These are phyloP conservation scores for Lactifluus subvellereus DNA, from an alignment of 768 basidiomycete species.

Conservation along the genomic window DNA sequence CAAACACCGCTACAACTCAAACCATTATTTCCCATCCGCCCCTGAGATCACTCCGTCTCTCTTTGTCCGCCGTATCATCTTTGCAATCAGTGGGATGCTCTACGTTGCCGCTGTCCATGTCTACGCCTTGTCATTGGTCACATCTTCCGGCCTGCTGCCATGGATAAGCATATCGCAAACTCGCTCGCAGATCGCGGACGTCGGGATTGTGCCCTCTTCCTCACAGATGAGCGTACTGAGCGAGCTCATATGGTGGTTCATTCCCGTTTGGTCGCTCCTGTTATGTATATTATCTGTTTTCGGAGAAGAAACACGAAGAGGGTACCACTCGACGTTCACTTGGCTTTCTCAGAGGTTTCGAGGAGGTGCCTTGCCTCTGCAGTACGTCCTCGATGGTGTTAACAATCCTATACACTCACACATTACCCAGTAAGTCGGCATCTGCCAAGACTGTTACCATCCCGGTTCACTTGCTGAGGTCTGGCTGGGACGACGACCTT, in stretches of 20 bases:
- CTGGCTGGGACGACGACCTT: conserved; percentile 23
- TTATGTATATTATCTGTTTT: conserved; percentile 14
- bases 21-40: conserved; percentile 8
- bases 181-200: conserved; percentile 10
- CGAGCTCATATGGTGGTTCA: conserved; percentile 24
- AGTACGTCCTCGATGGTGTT: conserved; percentile 14
- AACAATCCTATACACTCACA: not conserved
- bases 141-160: conserved; percentile 15
- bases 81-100: conserved; percentile 17
- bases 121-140: conserved; percentile 10
- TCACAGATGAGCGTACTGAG: conserved; percentile 2
- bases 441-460: conserved; percentile 2
- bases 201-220: conserved; percentile 8
- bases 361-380: conserved; percentile 10
- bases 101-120: conserved; percentile 15
- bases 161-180: conserved; percentile 19
- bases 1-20: conserved; percentile 16
- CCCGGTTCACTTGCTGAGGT: conserved; percentile 21
- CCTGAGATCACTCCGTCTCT: conserved; percentile 16
- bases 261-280: conserved; percentile 22
- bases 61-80: conserved; percentile 17
- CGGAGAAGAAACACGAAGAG: conserved; percentile 19
- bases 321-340: conserved; percentile 4
- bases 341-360: conserved; percentile 7
- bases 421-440: not conserved